Evolutionary conservation across 2,329 filamentous ascomycete species (phyloP), one percentile per base, ranked within the genome.

Genomic region (Verticillium klebahnii): DNA sequence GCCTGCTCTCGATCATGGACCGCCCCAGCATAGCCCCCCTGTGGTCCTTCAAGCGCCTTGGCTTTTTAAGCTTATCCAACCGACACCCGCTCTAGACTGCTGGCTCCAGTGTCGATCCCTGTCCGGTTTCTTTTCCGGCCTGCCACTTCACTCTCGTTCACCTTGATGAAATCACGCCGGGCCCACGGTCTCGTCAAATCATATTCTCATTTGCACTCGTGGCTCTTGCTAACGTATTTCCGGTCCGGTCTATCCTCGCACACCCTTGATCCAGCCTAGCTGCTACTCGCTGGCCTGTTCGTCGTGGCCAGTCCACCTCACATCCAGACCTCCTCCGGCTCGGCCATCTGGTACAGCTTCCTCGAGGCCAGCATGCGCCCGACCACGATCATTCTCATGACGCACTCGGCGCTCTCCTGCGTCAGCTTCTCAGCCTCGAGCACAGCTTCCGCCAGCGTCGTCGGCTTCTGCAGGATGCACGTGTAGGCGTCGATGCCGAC

Each of bases 401-500:
- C 72, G 4, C 67, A 68, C 62, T 74, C 72, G 0, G 72, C 72
- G 19, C 72, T 74, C 64, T 74, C 72, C 50, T 64, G 64, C 0
- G 71, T 74, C 61, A 74, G 59, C 56, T 56, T 67, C 65, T 73
- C 72, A 3, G 72, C 72, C 50, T 73, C 70, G 15, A 55, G 36
- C 14, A 73, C 67, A 0, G 72, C 71, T 36, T 73, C 72, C 5
- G 70, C 69, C 12, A 74, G 64, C 5, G 72, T 69, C 63, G 68
- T 72, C 12, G 72, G 72, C 5, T 69, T 61, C 59, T 74, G 72
- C 11, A 74, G 64, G 7, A 74, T 74, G 40, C 72, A 74, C 9
- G 72, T 71, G 25, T 72, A 74, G 0, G 72, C 72, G 45, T 74
- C 72, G 15, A 74, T 74, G 3, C 72, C 72, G 9, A 71, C 68